Base-by-base conservation (phyloP, 176 grass and related monocot genomes). In the Rhynchospora pubera region DNA sequence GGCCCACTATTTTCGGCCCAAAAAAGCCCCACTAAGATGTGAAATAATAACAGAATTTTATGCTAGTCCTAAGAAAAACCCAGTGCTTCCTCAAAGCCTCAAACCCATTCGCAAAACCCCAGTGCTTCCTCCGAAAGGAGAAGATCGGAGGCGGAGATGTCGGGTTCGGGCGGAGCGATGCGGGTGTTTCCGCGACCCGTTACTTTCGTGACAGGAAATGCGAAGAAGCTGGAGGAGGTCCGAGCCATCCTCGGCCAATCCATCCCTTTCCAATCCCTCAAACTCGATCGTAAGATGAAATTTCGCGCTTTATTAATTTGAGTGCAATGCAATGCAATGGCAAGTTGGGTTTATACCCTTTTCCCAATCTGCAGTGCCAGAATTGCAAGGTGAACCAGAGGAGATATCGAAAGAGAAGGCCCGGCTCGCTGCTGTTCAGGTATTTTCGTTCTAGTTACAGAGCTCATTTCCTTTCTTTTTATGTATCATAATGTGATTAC, bases 351-450 rank as follows among this genome's bases (percentile, higher is more conserved):
- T 43, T 59, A 3, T 69, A 53, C 6, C 77, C 6, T 83, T 59
- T 79, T 78, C 15, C 57, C 79, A 47, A 79, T 73, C 84, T 77
- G 53, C 89, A 99, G 96, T 95, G 79, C 92, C 96, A 16, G 92
- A 99, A 82, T 83, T 99, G 59, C 96, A 99, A 91, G 96, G 96
- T 62, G 92, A 98, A 46, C 96, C 92, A 32, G 96, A 95, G 79
- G 87, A 95, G 50, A 98, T 98, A 88, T 98, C 96, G 26, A 98
- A 93, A 88, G 96, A 94, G 86, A 99, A 99, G 79, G 92, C 96
- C 1, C 71, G 96, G 45, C 83, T 95, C 47, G 92, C 96, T 84
- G 92, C 92, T 83, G 75, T 75, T 50, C 81, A 94, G 92, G 96
- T 99, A 85, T 39, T 85, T 83, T 22, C 43, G 62, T 82, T 48